Percentiles rank a stretch among this genome's conserved stretches.
Conservation (phyloP, 441 rosid genomes). For the Omphalea diandra region DNA sequence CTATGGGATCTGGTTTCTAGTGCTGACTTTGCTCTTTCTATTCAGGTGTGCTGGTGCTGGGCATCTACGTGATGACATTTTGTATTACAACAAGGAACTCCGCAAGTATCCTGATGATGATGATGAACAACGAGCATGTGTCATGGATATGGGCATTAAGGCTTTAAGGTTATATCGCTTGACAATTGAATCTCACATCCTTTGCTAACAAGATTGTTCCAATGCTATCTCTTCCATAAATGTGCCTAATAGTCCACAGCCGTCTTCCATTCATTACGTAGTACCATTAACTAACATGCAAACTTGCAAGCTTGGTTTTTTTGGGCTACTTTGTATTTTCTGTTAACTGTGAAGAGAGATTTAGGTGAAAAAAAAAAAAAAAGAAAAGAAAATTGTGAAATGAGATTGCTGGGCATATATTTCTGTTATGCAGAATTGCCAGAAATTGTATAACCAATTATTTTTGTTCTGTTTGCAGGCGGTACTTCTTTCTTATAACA, state of each 20-base stretch:
- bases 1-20: constrained; percentile 10
- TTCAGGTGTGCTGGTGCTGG: constrained; percentile 96
- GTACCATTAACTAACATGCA: not conserved
- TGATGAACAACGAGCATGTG: constrained; percentile 64
- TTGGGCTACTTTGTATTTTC: not conserved
- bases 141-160: constrained; percentile 85
- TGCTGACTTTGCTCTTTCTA: constrained; percentile 27
- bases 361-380: too few relatives aligned
- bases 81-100: constrained; percentile 65
- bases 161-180: constrained; percentile 67
- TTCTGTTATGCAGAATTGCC: not conserved
- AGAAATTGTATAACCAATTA: not conserved
- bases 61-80: constrained; percentile 82
- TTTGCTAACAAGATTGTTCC: constrained; percentile 8
- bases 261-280: not conserved
- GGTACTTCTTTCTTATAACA: constrained; percentile 85
- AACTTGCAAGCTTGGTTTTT: not conserved
- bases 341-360: not conserved
- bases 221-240: not conserved
- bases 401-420: too few relatives aligned
- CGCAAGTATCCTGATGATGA: constrained; percentile 47
- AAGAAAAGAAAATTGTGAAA: too few relatives aligned
- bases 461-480: constrained; percentile 48
- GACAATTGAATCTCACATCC: constrained; percentile 6
- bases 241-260: not conserved